Evolutionary conservation across 345 rosid species (phyloP), one percentile per base, ranked within the genome.

Genomic region (Citrus medica): DNA sequence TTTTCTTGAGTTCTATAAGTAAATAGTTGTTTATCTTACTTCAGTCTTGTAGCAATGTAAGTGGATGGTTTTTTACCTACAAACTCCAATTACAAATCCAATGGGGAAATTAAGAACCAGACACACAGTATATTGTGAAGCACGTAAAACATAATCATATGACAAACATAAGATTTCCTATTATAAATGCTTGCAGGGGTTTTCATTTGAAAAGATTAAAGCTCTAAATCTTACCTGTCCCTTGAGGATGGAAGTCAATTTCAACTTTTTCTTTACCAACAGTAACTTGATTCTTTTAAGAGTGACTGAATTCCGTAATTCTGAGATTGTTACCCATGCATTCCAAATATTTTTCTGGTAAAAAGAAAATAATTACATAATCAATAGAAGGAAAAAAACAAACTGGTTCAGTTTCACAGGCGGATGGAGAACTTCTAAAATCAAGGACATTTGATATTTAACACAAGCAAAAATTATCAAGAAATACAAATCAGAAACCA

Each of bases 301-400:
- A 84, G 88, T 92, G 76, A 92, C 97, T 73, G 94, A 85, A 82
- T 92, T 93, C 74, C 90, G 86, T 71, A 95, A 84, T 75, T 91
- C 95, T 60, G 92, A 92, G 75, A 89, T 88, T 70, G 89, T 87
- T 83, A 92, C 86, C 97, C 97, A 92, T 64, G 93, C 93, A 83
- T 90, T 91, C 96, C 96, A 93, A 67, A 95, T 72, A 83, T 72
- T 82, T 88, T 85, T 93, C 98, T 95, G 93, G 78, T 74, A 81
- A 56, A 84, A 71, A 77, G 58, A 62, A 55, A 46, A 51, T 67
- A 76, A 82, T 58, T 71, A 37, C 40, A 72, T 53, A 78, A 71
- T 74, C 62, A 51, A 25, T 14, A 8, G 22, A 69, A 24, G 6
- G 17, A 17, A 58, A 19, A 53, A 53, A 53, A 17, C 32, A 3